Evolutionary conservation across 768 basidiomycete species (phyloP), one percentile per base, ranked within the genome.

Genomic region (Termitomyces sp.): DNA sequence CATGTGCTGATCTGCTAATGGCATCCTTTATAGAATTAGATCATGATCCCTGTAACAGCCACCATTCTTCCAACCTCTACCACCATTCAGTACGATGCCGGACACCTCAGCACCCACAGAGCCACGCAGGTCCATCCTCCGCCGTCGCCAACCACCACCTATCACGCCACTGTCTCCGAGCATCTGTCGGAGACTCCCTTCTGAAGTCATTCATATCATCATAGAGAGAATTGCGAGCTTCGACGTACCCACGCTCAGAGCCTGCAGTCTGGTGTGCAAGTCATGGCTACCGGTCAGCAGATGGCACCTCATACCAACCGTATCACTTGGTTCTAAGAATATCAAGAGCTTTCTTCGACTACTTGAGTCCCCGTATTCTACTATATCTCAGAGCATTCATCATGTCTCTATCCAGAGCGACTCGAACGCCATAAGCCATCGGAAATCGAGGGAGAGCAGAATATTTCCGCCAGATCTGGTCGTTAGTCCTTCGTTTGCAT

Each of bases 1-100:
- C 63, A 64, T 64, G 63, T 64, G 63, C 60, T 64, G 63, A 64
- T 64, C 57, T 50, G 61, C 57, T 53, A 58, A 58, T 63, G 60
- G 60, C 63, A 63, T 56, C 60, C 58, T 61, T 47, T 47, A 56
- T 55, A 59, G 57, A 49, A 53, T 58, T 48, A 43, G 61, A 57
- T 35, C 50, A 40, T 64, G 63, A 64, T 64, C 58, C 63, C 60
- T 38, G 47, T 49, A 63, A 64, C 54, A 59, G 55, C 60, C 46
- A 49, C 50, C 14, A 7, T 61, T 51, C 57, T 20, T 36, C 57
- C 48, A 50, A 26, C 26, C 55, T 57, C 47, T 55, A 61, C 57
- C 20, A 59, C 59, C n/a, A 58, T 36, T 49, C 44, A 35, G 2
- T 30, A 41, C 46, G n/a, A 63, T 61, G 52, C 57, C 57, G 20